Percentiles rank a stretch among this genome's conserved stretches.
Evolutionary conservation across 495 filamentous ascomycete genomes (phyloP).

Genomic region (Thermochaetoides thermophila): DNA sequence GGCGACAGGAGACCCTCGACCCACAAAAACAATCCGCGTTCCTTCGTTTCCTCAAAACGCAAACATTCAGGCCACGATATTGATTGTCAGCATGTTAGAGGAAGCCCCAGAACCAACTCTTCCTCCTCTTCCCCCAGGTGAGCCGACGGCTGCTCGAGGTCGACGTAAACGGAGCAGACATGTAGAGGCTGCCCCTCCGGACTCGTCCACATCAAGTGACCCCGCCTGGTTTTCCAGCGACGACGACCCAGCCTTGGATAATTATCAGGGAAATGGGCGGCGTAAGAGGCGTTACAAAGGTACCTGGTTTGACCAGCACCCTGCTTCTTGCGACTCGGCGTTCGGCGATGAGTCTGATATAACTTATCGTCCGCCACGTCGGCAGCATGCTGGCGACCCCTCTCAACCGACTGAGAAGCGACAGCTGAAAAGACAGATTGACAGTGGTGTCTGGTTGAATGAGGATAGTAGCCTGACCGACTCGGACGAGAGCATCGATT

Average conservation of each 20-base stretch:
- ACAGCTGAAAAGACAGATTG: conserved; percentile 47
- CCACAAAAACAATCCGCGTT: too few species aligned
- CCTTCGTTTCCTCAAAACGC: too few species aligned
- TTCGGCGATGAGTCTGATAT: conserved; percentile 17
- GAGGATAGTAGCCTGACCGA: conserved; percentile 40
- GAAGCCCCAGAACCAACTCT: conserved; percentile 31
- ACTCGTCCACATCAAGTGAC: conserved; percentile 44
- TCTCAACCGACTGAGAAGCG: conserved; percentile 33
- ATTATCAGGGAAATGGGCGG: conserved; percentile 38
- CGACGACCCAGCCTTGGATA: conserved; percentile 58
- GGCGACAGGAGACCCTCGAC: too few species aligned
- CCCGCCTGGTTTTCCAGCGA: conserved; percentile 68
- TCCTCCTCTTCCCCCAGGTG: conserved; percentile 27
- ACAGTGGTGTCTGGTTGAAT: conserved; percentile 71
- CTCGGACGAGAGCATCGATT: conserved; percentile 20
- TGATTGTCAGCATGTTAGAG: conserved; percentile 1
- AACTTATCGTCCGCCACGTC: conserved; percentile 2
- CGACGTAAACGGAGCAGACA: conserved; percentile 29
- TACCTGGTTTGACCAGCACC: conserved; percentile 54
- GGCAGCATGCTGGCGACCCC: conserved; percentile 6
- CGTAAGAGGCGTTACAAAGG: conserved; percentile 48
- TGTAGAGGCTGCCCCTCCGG: conserved; percentile 9
- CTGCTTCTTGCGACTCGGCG: conserved; percentile 26
- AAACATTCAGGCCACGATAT: too few species aligned
- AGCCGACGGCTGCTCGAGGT: conserved; percentile 6